Conservation (phyloP, 441 rosid genomes). For the Adansonia gregorii region DNA sequence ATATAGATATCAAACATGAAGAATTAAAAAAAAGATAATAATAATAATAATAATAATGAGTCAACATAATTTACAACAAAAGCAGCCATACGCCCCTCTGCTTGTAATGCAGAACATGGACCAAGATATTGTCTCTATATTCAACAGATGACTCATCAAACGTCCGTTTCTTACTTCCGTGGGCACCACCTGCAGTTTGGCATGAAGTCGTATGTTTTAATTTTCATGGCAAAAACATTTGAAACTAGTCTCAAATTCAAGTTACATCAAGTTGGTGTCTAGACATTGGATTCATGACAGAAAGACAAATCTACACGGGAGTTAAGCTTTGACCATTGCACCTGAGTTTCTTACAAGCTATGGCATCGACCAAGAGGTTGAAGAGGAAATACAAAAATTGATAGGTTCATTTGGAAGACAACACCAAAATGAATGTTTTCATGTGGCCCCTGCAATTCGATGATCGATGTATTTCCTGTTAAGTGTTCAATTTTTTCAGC, state of each 20-base stretch:
- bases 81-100: neutral
- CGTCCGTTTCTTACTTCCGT: neutral
- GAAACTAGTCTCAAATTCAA: neutral
- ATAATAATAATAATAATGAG: neutral
- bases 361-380: neutral
- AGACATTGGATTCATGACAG: neutral
- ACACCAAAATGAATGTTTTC: constrained; percentile 1
- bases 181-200: constrained; percentile 1
- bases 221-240: neutral
- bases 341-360: neutral
- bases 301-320: constrained; percentile 1
- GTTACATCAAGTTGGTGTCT: neutral
- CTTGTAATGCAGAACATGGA: neutral
- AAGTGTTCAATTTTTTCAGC: neutral
- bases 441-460: constrained; percentile 8
- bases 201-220: neutral
- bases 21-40: neutral
- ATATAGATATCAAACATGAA: neutral
- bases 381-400: neutral
- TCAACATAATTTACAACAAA: neutral
- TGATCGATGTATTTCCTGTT: neutral
- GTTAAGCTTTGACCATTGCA: constrained; percentile 14
- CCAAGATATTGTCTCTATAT: neutral
- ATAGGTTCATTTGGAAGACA: neutral
- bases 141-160: constrained; percentile 11